Evolutionary conservation across 1,284 basidiomycete genomes (phyloP).

Genomic region (Trametes versicolor): DNA sequence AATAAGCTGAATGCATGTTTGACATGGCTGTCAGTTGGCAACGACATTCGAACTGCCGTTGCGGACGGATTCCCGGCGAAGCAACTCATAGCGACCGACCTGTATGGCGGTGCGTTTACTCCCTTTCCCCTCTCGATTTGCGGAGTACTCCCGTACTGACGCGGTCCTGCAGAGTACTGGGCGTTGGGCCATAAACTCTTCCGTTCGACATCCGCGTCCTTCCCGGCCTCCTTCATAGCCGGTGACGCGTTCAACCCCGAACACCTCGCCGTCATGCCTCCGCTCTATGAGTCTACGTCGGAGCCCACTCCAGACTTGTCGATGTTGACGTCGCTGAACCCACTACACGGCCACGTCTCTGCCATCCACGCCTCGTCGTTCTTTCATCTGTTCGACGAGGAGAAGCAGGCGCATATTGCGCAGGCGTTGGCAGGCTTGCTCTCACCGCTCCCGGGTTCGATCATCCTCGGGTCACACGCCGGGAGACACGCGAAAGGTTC

Average conservation of each 20-base stretch:
- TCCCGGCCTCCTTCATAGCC: constrained; percentile 56
- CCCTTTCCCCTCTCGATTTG: neutral
- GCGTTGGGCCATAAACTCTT: constrained; percentile 48
- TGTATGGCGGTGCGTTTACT: constrained; percentile 41
- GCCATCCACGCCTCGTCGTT: constrained; percentile 58
- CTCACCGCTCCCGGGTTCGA: constrained; percentile 45
- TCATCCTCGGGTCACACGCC: constrained; percentile 49
- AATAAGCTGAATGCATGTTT: neutral
- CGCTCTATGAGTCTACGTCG: constrained; percentile 40
- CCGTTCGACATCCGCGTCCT: constrained; percentile 47
- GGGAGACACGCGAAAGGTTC: constrained; percentile 39
- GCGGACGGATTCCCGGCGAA: constrained; percentile 50
- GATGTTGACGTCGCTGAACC: constrained; percentile 51
- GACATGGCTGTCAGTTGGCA: constrained; percentile 50
- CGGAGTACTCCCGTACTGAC: neutral
- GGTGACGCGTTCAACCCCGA: constrained; percentile 55
- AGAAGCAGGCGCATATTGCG: constrained; percentile 53
- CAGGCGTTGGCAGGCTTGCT: constrained; percentile 51
- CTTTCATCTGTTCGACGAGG: constrained; percentile 62
- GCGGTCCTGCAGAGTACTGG: constrained; percentile 43
- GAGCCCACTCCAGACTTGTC: constrained; percentile 42
- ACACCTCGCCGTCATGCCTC: constrained; percentile 45
- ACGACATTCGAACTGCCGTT: constrained; percentile 53
- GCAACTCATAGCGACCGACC: constrained; percentile 48
- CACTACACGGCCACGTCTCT: constrained; percentile 54